A percentile compares a stretch with the other conserved stretches of the same genome.
Conservation (phyloP, 495 filamentous ascomycete genomes). For the Penicillium herquei region DNA sequence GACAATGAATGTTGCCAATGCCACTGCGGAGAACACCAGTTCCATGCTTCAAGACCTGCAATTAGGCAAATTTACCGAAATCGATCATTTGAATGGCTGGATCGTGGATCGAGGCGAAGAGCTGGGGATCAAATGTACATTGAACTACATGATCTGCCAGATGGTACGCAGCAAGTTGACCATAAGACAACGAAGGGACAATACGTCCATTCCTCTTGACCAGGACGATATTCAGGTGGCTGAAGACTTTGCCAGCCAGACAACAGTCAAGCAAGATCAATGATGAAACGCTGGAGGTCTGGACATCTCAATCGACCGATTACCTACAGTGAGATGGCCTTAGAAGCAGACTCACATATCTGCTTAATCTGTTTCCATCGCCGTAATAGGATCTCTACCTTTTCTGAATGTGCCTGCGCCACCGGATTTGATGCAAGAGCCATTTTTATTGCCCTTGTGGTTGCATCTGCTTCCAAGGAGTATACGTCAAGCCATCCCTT, state of each 20-base stretch:
- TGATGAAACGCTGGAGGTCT: not conserved
- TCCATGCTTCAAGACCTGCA: slow-evolving; percentile 80
- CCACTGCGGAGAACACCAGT: slow-evolving; percentile 66
- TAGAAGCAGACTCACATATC: slow-evolving; percentile 34
- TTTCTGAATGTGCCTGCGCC: slow-evolving; percentile 21
- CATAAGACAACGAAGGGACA: slow-evolving; percentile 20
- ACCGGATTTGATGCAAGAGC: slow-evolving; percentile 24
- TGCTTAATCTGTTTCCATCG: slow-evolving; percentile 53
- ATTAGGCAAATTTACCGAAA: slow-evolving; percentile 63
- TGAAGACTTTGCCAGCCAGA: not conserved
- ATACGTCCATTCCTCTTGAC: slow-evolving; percentile 37
- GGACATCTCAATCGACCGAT: not conserved
- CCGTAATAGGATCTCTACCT: slow-evolving; percentile 38
- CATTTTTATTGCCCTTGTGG: slow-evolving; percentile 32
- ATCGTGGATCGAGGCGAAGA: slow-evolving; percentile 69
- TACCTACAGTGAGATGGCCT: slow-evolving; percentile 20
- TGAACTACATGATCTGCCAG: slow-evolving; percentile 68
- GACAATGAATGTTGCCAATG: slow-evolving; percentile 55
- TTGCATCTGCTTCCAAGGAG: slow-evolving; percentile 33
- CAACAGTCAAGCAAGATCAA: not conserved
- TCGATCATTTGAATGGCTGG: slow-evolving; percentile 84
- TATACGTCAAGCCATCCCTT: slow-evolving; percentile 40
- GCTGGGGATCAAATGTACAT: slow-evolving; percentile 58
- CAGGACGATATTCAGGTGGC: not conserved
- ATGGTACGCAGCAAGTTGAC: slow-evolving; percentile 45